Percentiles rank a stretch among this genome's conserved stretches.
Conservation (phyloP, 1,284 basidiomycete species). For the Ceratobasidium sp. region DNA sequence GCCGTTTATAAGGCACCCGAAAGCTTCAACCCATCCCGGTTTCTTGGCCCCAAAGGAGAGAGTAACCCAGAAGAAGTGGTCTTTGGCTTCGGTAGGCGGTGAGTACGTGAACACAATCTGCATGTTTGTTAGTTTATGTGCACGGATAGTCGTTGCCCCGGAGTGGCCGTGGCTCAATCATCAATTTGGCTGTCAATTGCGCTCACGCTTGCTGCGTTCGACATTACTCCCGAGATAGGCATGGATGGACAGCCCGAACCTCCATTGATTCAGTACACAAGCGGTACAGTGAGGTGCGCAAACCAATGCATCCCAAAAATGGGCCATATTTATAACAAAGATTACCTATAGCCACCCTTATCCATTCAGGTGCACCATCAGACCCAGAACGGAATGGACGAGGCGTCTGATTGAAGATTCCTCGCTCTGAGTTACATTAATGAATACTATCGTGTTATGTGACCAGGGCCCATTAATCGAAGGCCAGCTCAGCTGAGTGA, state of each 20-base stretch:
- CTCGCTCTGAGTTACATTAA: background rate
- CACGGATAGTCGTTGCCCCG: background rate
- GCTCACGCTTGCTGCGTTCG: background rate
- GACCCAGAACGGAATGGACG: slow-evolving; percentile 7
- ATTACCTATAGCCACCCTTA: background rate
- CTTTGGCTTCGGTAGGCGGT: slow-evolving; percentile 5
- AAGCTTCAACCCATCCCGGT: background rate
- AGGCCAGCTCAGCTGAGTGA: no score
- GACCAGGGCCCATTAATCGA: no score
- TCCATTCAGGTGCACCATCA: slow-evolving; percentile 21
- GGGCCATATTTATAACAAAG: background rate
- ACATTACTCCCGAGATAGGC: background rate
- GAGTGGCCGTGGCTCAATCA: background rate
- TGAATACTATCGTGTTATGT: no score
- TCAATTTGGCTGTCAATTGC: slow-evolving; percentile 6
- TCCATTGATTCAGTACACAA: background rate
- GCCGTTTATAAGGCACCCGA: background rate
- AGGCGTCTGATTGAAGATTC: background rate
- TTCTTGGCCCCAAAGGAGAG: background rate
- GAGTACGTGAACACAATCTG: background rate
- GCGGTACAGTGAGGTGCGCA: background rate
- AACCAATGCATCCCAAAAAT: background rate
- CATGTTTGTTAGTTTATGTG: background rate
- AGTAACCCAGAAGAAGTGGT: background rate
- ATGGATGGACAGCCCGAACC: background rate